Conservation (phyloP, 306 rosid genomes). For the Medicago lupulina region DNA sequence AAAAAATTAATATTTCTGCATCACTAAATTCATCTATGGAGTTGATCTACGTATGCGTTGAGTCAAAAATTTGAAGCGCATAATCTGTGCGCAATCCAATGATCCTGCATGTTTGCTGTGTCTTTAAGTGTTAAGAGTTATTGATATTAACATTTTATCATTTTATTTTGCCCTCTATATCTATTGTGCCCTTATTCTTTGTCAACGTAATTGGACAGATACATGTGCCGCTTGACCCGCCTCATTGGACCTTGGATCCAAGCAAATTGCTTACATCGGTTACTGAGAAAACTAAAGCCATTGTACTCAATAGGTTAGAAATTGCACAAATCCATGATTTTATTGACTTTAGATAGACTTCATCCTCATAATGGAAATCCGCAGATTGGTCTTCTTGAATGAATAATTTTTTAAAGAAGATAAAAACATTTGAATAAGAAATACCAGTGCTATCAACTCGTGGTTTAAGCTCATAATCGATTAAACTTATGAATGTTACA, state of each 20-base stretch:
- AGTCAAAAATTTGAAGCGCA: not conserved
- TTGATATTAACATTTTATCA: not conserved
- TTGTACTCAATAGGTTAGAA: constrained; percentile 79
- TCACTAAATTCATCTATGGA: constrained; percentile 7
- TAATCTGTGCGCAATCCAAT: not conserved
- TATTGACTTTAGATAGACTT: constrained; percentile 9
- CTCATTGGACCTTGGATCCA: constrained; percentile 78
- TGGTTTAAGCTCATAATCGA: not conserved
- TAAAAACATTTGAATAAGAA: constrained; percentile 1
- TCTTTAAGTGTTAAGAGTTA: constrained; percentile 15
- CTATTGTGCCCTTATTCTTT: constrained; percentile 22
- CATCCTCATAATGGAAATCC: constrained; percentile 18
- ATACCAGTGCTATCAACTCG: constrained; percentile 13
- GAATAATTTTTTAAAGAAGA: not conserved
- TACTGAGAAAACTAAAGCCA: constrained; percentile 75
- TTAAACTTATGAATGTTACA: not conserved
- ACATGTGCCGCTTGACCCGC: constrained; percentile 76
- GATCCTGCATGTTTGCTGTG: not conserved
- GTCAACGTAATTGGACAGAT: constrained; percentile 55
- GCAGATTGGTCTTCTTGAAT: not conserved
- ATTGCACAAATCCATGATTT: constrained; percentile 19
- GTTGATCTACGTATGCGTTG: not conserved
- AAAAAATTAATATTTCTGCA: not conserved
- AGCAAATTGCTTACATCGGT: constrained; percentile 61
- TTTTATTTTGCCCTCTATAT: constrained; percentile 3